phyloP scores from a whole-genome alignment of 73 alveolate species.

The Durusdinium trenchii region DNA sequence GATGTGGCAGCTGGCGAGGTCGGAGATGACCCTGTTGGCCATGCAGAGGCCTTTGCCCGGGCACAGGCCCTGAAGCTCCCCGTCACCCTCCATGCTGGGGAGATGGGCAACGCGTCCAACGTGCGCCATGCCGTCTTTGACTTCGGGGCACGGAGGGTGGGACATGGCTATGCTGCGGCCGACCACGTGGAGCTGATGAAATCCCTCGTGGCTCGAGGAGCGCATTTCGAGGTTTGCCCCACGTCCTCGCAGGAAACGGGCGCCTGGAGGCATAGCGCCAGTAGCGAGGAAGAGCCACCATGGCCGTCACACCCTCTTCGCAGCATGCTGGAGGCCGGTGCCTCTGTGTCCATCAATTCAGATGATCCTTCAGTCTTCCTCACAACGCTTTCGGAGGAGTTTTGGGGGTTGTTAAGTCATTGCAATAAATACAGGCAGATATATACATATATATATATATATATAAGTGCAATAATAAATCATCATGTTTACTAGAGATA shows the following conservation, averaged over 20 bases:
- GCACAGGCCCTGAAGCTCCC: conserved; percentile 29
- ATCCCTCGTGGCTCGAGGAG: neutral
- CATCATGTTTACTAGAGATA: too few species aligned
- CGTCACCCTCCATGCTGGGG: conserved; percentile 64
- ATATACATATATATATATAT: too few species aligned
- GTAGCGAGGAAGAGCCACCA: neutral
- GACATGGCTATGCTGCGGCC: conserved; percentile 64
- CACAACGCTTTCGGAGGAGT: neutral
- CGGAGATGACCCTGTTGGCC: conserved; percentile 66
- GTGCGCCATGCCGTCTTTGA: conserved; percentile 79
- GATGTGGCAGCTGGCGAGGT: conserved; percentile 80
- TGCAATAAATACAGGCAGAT: too few species aligned
- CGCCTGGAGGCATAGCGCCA: neutral
- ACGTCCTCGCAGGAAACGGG: conserved; percentile 49
- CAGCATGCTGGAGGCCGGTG: conserved; percentile 15
- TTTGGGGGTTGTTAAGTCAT: too few species aligned
- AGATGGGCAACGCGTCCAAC: conserved; percentile 21
- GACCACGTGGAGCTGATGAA: neutral
- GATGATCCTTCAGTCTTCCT: conserved; percentile 48
- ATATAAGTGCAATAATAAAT: too few species aligned
- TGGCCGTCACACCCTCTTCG: conserved; percentile 1
- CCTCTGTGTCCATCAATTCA: conserved; percentile 49
- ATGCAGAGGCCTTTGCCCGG: conserved; percentile 30
- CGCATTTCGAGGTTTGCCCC: conserved; percentile 57
- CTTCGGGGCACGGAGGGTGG: conserved; percentile 63